These are phyloP conservation scores for Echium plantagineum DNA, from an alignment of 257 asterid genomes.

Conservation along the genomic window DNA sequence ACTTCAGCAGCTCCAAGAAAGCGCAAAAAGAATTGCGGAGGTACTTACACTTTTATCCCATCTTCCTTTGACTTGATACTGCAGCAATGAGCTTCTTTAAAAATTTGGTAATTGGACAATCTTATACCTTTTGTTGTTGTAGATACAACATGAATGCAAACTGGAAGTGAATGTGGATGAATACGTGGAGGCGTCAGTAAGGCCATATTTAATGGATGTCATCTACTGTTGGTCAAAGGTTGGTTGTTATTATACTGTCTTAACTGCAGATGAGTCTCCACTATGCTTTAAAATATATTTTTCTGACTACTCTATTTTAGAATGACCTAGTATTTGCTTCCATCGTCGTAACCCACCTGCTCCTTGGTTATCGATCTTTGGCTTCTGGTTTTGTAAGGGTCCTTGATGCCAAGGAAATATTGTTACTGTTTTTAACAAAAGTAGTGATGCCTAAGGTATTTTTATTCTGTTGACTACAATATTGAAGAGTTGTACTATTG, in stretches of 20 bases:
- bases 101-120: neutral
- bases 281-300: too few relatives aligned
- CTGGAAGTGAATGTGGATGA: slow-evolving; percentile 87
- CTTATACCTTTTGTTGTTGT: slow-evolving; percentile 5
- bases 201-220: slow-evolving; percentile 94
- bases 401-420: too few relatives aligned
- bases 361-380: neutral
- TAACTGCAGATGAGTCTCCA: neutral
- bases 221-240: slow-evolving; percentile 98
- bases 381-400: too few relatives aligned
- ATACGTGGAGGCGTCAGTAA: slow-evolving; percentile 83
- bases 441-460: too few relatives aligned
- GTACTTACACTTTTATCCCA: slow-evolving; percentile 16
- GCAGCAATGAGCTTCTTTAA: neutral
- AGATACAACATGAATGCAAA: slow-evolving; percentile 98
- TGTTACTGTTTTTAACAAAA: too few relatives aligned
- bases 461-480: too few relatives aligned
- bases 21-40: slow-evolving; percentile 95
- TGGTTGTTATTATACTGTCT: slow-evolving; percentile 12
- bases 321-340: too few relatives aligned
- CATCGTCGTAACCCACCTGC: too few relatives aligned
- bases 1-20: slow-evolving; percentile 89
- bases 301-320: too few relatives aligned
- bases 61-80: neutral
- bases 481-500: too few relatives aligned